Evolutionary conservation across 192 early-diverging fungal genomes (phyloP).

Genomic region (Diversispora eburnea): DNA sequence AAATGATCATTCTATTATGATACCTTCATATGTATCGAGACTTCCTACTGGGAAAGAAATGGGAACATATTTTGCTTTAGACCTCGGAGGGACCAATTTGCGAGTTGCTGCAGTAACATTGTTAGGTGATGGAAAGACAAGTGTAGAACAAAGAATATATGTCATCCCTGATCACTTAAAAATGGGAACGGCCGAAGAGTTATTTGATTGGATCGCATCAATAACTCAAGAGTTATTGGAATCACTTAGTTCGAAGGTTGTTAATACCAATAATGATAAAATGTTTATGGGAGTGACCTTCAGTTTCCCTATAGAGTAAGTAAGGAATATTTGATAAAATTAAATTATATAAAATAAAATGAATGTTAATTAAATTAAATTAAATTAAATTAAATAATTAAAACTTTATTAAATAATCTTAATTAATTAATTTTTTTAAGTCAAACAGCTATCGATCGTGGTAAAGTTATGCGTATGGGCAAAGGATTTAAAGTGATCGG

Average conservation of each 20-base stretch:
- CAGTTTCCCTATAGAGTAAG: constrained; percentile 79
- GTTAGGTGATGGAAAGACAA: constrained; percentile 64
- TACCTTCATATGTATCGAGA: constrained; percentile 84
- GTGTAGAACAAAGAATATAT: constrained; percentile 69
- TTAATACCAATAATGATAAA: constrained; percentile 48
- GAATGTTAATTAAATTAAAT: background rate
- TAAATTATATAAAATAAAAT: constrained; percentile 6
- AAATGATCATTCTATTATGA: constrained; percentile 66
- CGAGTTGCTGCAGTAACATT: constrained; percentile 82
- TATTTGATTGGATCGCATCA: constrained; percentile 86
- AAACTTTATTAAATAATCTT: constrained; percentile 2
- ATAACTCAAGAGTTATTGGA: constrained; percentile 53
- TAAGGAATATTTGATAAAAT: constrained; percentile 42
- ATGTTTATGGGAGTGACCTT: constrained; percentile 79
- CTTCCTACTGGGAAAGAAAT: constrained; percentile 81
- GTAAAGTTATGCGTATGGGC: constrained; percentile 55
- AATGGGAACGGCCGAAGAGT: constrained; percentile 58
- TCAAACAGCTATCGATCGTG: constrained; percentile 52
- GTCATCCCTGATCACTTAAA: constrained; percentile 75
- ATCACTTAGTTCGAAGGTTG: constrained; percentile 39
- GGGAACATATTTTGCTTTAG: constrained; percentile 86
- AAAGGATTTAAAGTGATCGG: constrained; percentile 84
- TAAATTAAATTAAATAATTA: background rate
- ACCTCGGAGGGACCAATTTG: constrained; percentile 94
- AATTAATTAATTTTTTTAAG: constrained; percentile 33